Evolutionary conservation across 2,329 filamentous ascomycete species (phyloP).

Genomic region (Trichophyton benhamiae): DNA sequence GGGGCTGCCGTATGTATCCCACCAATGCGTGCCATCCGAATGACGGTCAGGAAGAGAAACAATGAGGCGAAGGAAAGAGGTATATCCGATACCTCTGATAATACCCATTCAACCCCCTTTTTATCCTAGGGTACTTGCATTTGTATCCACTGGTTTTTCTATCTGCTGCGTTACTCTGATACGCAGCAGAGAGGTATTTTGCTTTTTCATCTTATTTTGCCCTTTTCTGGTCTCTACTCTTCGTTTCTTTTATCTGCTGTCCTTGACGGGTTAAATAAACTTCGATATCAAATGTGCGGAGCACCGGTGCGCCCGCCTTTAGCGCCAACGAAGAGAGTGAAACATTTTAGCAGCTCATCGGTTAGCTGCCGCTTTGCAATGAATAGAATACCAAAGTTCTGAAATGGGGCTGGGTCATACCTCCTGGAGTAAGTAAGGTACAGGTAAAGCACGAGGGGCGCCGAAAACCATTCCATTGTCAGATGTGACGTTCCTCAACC

Average conservation of each 20-base stretch:
- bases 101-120: background rate
- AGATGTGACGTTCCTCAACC: background rate
- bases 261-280: background rate
- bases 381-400: background rate
- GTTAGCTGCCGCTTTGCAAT: background rate
- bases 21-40: background rate
- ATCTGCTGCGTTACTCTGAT: background rate
- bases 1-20: background rate
- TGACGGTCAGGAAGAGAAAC: background rate
- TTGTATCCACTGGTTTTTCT: background rate
- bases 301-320: background rate
- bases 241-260: background rate
- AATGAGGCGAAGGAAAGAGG: background rate
- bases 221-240: background rate
- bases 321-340: background rate
- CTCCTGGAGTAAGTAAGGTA: background rate
- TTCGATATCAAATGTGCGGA: background rate
- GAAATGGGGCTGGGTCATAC: background rate
- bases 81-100: background rate
- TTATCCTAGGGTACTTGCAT: background rate
- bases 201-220: background rate
- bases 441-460: background rate
- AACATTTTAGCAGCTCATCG: background rate
- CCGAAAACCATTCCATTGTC: background rate
- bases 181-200: background rate